These are phyloP conservation scores for Ustilago bromivora DNA, from an alignment of 1,284 basidiomycete species.

Conservation along the genomic window DNA sequence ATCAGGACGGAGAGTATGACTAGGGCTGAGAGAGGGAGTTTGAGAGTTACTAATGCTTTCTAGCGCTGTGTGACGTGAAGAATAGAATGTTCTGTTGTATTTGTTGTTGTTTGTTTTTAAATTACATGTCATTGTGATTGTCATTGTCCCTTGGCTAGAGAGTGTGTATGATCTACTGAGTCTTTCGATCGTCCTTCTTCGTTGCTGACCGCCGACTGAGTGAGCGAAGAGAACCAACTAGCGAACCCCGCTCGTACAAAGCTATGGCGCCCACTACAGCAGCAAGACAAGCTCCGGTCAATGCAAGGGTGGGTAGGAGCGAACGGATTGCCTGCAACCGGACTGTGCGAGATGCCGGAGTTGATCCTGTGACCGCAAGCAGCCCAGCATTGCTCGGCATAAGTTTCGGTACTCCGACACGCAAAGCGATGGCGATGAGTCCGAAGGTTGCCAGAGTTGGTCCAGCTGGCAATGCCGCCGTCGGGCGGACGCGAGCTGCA, in stretches of 20 bases:
- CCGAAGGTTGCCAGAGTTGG: slow-evolving; percentile 18
- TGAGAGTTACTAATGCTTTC: slow-evolving; percentile 15
- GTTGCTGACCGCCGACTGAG: slow-evolving; percentile 1
- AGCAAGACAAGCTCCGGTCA: slow-evolving; percentile 12
- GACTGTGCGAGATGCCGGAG: neutral
- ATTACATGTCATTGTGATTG: slow-evolving; percentile 16
- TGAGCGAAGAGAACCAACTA: slow-evolving; percentile 6
- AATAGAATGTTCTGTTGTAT: slow-evolving; percentile 1
- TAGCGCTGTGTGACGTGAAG: neutral
- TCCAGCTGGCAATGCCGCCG: slow-evolving; percentile 15
- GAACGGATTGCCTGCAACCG: slow-evolving; percentile 25
- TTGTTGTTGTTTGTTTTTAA: slow-evolving; percentile 4
- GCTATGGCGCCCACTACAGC: slow-evolving; percentile 6
- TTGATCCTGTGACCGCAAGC: neutral
- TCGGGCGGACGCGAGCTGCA: neutral
- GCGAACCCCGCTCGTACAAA: slow-evolving; percentile 17
- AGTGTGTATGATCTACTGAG: slow-evolving; percentile 3
- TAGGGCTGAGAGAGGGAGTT: slow-evolving; percentile 1
- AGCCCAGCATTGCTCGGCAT: slow-evolving; percentile 19
- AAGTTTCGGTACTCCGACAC: slow-evolving; percentile 8
- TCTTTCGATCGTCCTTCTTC: neutral
- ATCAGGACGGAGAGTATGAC: slow-evolving; percentile 11
- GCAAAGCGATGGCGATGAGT: slow-evolving; percentile 4
- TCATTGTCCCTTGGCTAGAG: neutral
- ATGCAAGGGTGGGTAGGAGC: slow-evolving; percentile 20